A percentile compares a stretch with the other conserved stretches of the same genome.
These are phyloP conservation scores for Trypanosoma melophagium DNA, from an alignment of 208 protist genomes.

Conservation along the genomic window DNA sequence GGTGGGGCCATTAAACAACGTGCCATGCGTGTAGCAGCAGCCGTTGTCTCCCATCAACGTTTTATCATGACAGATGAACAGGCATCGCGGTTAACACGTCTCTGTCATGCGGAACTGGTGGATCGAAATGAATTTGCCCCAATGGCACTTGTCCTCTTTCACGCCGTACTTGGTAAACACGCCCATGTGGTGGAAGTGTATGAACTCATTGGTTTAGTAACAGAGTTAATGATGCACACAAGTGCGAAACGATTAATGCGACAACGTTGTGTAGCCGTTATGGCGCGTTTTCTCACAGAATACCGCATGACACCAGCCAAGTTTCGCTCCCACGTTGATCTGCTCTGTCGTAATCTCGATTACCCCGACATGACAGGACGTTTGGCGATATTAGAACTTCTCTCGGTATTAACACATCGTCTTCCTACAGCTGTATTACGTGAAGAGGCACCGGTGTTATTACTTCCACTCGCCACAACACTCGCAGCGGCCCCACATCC, in stretches of 20 bases:
- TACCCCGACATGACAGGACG: constrained; percentile 78
- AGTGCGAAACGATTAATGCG: constrained; percentile 63
- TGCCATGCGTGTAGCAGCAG: constrained; percentile 79
- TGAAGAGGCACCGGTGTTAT: constrained; percentile 70
- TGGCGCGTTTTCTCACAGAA: constrained; percentile 90
- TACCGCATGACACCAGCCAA: constrained; percentile 87
- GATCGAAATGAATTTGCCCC: constrained; percentile 81
- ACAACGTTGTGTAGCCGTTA: constrained; percentile 66
- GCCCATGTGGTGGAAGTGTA: constrained; percentile 86
- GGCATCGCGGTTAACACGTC: constrained; percentile 56
- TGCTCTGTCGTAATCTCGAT: constrained; percentile 83
- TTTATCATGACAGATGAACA: constrained; percentile 65
- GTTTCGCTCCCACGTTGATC: constrained; percentile 88
- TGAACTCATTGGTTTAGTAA: constrained; percentile 85
- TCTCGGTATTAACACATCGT: constrained; percentile 65
- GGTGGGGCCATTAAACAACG: constrained; percentile 88
- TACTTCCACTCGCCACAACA: constrained; percentile 70
- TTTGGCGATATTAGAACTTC: constrained; percentile 80
- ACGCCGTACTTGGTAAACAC: constrained; percentile 88
- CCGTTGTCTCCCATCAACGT: constrained; percentile 70
- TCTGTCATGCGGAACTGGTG: constrained; percentile 76
- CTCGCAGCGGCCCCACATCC: constrained; percentile 64
- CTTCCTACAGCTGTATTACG: constrained; percentile 79
- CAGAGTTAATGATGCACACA: constrained; percentile 84
- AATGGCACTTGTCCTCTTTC: constrained; percentile 80